Conservation (phyloP, 2,329 filamentous ascomycete species). For the Apiospora kogelbergensis region DNA sequence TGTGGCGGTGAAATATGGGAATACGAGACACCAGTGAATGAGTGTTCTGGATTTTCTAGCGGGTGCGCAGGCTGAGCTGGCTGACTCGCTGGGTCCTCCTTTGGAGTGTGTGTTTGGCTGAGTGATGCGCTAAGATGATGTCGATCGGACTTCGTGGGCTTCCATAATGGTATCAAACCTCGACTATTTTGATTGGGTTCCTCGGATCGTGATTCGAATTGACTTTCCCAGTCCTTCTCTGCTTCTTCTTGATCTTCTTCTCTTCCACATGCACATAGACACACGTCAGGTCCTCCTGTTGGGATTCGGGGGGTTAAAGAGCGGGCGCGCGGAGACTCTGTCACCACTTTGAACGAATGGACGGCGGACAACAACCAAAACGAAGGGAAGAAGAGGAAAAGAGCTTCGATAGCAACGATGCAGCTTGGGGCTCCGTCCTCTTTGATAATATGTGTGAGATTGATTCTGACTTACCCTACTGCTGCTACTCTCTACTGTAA, state of each 20-base stretch:
- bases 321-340: conserved; percentile 1
- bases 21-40: conserved; percentile 31
- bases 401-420: neutral
- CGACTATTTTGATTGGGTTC: neutral
- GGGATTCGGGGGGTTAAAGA: neutral
- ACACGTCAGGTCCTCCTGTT: neutral
- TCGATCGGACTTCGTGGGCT: conserved; percentile 13
- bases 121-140: conserved; percentile 13
- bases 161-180: conserved; percentile 2
- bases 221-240: neutral
- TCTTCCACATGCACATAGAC: neutral
- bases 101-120: conserved; percentile 7
- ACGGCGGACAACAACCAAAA: conserved; percentile 2
- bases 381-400: conserved; percentile 6
- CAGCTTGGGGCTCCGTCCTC: neutral
- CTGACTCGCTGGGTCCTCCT: conserved; percentile 16
- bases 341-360: conserved; percentile 6
- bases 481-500: neutral
- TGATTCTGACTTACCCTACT: neutral
- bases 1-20: conserved; percentile 36
- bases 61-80: conserved; percentile 20
- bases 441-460: conserved; percentile 10
- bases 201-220: neutral
- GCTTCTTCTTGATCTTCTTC: neutral
- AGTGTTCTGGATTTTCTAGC: conserved; percentile 25